phyloP scores from a whole-genome alignment of 768 basidiomycete species.

The Phylloporus sp. region DNA sequence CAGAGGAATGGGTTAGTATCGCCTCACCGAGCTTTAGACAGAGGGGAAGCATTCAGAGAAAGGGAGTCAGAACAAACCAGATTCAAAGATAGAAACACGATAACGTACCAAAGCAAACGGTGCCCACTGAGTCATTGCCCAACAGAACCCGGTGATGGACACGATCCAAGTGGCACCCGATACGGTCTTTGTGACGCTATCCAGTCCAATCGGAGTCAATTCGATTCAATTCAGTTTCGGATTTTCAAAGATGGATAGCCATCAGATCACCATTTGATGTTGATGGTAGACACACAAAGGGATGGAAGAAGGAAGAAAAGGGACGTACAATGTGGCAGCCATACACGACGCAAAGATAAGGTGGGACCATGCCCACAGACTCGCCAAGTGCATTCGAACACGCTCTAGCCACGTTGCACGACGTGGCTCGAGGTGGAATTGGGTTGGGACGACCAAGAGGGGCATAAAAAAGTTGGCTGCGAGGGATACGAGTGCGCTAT shows the following conservation, averaged over 20 bases:
- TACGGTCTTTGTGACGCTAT: no score
- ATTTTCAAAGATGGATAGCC: constrained; percentile 9
- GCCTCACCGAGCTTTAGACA: constrained; percentile 74
- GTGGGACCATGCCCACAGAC: constrained; percentile 77
- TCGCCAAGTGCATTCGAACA: constrained; percentile 57
- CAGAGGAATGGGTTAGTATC: constrained; percentile 61
- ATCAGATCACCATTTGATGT: no score
- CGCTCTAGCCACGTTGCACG: constrained; percentile 33
- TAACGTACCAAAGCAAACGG: constrained; percentile 79
- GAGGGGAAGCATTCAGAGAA: no score
- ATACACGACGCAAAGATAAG: constrained; percentile 70
- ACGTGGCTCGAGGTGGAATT: constrained; percentile 16
- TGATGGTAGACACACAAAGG: no score
- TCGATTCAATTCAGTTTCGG: no score
- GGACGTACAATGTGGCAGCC: constrained; percentile 75
- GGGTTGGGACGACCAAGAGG: constrained; percentile 44
- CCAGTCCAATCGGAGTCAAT: no score
- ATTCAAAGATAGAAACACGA: no score
- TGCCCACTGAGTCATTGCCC: constrained; percentile 90
- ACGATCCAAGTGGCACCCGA: constrained; percentile 70
- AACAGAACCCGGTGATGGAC: constrained; percentile 80
- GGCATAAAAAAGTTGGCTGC: constrained; percentile 67
- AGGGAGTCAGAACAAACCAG: no score
- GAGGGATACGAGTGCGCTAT: constrained; percentile 66
- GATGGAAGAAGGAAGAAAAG: constrained; percentile 7